Conservation (phyloP, 2,329 filamentous ascomycete genomes). For the Zasmidium cellare region DNA sequence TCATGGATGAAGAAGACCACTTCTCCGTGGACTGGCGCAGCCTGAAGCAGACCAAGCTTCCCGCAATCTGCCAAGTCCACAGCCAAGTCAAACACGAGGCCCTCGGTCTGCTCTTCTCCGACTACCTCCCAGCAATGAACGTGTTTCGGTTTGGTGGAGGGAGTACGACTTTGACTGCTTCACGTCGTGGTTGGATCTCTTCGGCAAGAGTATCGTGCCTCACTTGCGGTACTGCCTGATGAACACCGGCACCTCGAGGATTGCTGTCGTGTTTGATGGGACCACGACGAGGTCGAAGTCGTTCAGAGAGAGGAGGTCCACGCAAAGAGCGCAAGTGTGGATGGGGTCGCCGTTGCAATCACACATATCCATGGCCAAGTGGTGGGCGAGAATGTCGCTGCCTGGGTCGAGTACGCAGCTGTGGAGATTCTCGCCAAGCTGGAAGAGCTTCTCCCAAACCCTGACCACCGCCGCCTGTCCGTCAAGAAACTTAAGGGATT, state of each 20-base stretch:
- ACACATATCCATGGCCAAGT: background rate
- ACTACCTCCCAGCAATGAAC: background rate
- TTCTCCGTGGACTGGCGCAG: background rate
- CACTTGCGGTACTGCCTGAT: background rate
- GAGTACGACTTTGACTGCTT: background rate
- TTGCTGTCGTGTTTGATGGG: background rate
- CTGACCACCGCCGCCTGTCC: no score
- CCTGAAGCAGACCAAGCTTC: background rate
- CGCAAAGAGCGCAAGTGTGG: background rate
- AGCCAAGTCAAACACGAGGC: background rate
- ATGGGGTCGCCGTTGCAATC: background rate
- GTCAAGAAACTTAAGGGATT: no score
- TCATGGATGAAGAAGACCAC: background rate
- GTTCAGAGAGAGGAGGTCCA: background rate
- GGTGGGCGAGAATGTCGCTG: background rate
- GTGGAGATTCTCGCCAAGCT: background rate
- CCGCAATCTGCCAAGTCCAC: background rate
- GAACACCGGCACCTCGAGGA: background rate
- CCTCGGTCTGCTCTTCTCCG: background rate
- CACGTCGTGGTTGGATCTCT: background rate
- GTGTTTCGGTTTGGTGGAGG: background rate
- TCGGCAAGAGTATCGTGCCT: background rate
- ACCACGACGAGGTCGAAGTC: background rate
- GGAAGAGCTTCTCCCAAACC: background rate
- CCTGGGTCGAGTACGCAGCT: background rate